Evolutionary conservation across 495 filamentous ascomycete genomes (phyloP).

Genomic region (Aspergillus haitiensis): DNA sequence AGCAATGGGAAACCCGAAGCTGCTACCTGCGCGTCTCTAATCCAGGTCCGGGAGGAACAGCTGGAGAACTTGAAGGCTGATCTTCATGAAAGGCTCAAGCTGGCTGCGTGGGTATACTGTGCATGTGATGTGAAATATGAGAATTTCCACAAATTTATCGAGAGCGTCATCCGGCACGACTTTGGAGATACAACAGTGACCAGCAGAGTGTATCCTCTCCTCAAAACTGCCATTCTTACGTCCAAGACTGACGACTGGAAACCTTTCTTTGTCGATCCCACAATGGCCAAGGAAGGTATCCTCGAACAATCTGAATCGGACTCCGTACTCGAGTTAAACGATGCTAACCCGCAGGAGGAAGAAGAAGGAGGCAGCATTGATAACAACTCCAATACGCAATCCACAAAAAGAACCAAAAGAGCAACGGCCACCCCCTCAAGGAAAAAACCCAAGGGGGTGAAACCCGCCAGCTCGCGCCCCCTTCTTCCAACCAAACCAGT

Average conservation of each 20-base stretch:
- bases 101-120: conserved; percentile 38
- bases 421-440: background rate
- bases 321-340: background rate
- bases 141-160: conserved; percentile 28
- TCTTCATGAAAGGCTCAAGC: conserved; percentile 27
- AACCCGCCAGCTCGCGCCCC: background rate
- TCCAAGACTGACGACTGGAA: conserved; percentile 30
- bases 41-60: conserved; percentile 30
- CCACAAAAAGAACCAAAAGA: background rate
- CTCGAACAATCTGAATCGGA: background rate
- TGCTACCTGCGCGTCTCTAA: conserved; percentile 25
- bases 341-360: background rate
- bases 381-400: background rate
- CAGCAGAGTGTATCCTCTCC: conserved; percentile 11
- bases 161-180: conserved; percentile 26
- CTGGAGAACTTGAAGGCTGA: conserved; percentile 33
- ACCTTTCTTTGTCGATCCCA: conserved; percentile 22
- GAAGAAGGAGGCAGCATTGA: background rate
- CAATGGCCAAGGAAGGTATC: background rate
- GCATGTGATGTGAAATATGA: conserved; percentile 19
- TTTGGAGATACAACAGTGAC: conserved; percentile 32
- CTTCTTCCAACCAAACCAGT: conserved; percentile 18
- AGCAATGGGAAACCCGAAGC: conserved; percentile 18
- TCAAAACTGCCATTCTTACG: conserved; percentile 19
- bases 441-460: background rate